Conservation (phyloP, 1,284 basidiomycete genomes). For the Athelia psychrophila region DNA sequence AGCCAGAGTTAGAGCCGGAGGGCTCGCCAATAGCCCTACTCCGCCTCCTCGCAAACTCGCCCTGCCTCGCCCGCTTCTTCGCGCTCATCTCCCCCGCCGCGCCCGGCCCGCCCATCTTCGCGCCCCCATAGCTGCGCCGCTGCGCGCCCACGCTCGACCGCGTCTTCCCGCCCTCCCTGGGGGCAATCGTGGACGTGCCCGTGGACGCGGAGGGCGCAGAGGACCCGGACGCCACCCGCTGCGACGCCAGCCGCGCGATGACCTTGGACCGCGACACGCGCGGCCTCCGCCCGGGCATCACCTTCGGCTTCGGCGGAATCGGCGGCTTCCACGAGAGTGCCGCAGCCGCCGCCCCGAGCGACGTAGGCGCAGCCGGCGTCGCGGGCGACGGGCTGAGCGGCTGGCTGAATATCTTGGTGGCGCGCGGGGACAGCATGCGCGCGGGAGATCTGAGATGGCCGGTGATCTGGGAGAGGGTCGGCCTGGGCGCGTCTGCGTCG, state of each 20-base stretch:
- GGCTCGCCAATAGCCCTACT: slow-evolving; percentile 26
- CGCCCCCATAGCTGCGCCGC: slow-evolving; percentile 44
- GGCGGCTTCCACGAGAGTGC: slow-evolving; percentile 20
- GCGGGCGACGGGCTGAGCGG: slow-evolving; percentile 39
- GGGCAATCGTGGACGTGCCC: no score
- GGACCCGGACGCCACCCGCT: slow-evolving; percentile 44
- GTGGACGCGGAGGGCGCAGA: slow-evolving; percentile 7
- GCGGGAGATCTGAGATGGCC: slow-evolving; percentile 31
- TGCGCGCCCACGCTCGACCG: slow-evolving; percentile 57
- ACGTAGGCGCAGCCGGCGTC: slow-evolving; percentile 28
- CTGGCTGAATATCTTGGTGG: slow-evolving; percentile 51
- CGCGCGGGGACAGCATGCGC: slow-evolving; percentile 20
- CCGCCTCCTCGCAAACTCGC: slow-evolving; percentile 54
- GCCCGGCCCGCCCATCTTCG: slow-evolving; percentile 28
- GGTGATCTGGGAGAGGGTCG: slow-evolving; percentile 40
- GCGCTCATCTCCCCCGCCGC: slow-evolving; percentile 44
- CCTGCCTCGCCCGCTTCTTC: slow-evolving; percentile 66
- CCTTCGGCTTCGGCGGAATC: slow-evolving; percentile 33
- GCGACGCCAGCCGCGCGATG: slow-evolving; percentile 71
- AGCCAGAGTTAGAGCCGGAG: not conserved
- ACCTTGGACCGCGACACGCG: slow-evolving; percentile 77
- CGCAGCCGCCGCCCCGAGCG: slow-evolving; percentile 28
- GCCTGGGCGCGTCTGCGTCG: slow-evolving; percentile 13
- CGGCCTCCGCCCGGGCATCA: slow-evolving; percentile 52
- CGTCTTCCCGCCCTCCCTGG: no score